Percentiles rank a stretch among this genome's conserved stretches.
Evolutionary conservation across 805 yeast genomes (phyloP).

Genomic region (Yamadazyma paraphyllophila): DNA sequence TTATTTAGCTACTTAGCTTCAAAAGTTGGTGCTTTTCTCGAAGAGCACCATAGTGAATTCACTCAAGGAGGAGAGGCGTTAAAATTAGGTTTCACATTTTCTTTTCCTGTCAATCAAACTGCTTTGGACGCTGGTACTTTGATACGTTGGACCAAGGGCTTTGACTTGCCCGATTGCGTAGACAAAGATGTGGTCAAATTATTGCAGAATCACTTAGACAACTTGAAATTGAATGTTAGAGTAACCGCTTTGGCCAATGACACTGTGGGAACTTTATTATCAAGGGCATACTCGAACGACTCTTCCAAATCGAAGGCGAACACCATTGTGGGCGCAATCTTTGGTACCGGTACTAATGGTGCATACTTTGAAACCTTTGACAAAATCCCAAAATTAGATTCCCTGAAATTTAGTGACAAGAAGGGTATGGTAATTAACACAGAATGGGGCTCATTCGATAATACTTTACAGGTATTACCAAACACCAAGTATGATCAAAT

Average conservation of each 20-base stretch:
- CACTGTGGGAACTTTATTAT: slow-evolving; percentile 89
- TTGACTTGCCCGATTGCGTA: slow-evolving; percentile 79
- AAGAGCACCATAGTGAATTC: slow-evolving; percentile 53
- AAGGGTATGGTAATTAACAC: slow-evolving; percentile 84
- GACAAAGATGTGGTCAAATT: slow-evolving; percentile 77
- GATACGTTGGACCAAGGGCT: slow-evolving; percentile 96
- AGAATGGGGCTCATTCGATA: slow-evolving; percentile 98
- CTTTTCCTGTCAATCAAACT: slow-evolving; percentile 88
- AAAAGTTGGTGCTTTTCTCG: slow-evolving; percentile 63
- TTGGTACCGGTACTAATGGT: slow-evolving; percentile 98
- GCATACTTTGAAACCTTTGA: slow-evolving; percentile 81
- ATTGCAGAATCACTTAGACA: slow-evolving; percentile 68
- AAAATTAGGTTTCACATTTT: slow-evolving; percentile 89
- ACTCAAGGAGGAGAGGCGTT: slow-evolving; percentile 29
- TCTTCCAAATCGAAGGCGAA: slow-evolving; percentile 62
- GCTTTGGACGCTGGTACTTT: slow-evolving; percentile 76
- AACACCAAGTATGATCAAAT: slow-evolving; percentile 70
- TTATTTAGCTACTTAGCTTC: slow-evolving; percentile 75
- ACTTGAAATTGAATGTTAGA: slow-evolving; percentile 55
- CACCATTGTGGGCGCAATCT: slow-evolving; percentile 84
- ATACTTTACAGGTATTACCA: slow-evolving; percentile 72
- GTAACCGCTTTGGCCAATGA: slow-evolving; percentile 93
- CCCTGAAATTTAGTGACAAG: slow-evolving; percentile 26
- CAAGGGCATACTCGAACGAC: slow-evolving; percentile 77
- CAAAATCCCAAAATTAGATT: slow-evolving; percentile 70